Percentiles rank a stretch among this genome's conserved stretches.
These are phyloP conservation scores for Sungouiella blattae DNA, from an alignment of 805 yeast genomes.

Conservation along the genomic window DNA sequence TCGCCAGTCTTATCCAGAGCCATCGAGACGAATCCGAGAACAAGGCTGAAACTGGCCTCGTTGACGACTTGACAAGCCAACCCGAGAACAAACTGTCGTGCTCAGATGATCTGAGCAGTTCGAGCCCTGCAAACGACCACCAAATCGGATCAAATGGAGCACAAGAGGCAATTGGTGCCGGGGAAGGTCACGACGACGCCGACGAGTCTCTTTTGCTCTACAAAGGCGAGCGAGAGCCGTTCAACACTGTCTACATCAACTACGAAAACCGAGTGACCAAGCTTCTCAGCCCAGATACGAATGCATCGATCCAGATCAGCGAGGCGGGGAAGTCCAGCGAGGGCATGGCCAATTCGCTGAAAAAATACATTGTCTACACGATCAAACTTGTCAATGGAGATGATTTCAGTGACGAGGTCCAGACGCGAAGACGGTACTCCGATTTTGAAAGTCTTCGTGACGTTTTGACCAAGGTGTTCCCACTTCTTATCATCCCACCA, in stretches of 20 bases:
- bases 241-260: slow-evolving; percentile 28
- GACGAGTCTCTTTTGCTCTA: slow-evolving; percentile 30
- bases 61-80: not conserved
- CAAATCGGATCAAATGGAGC: too few species aligned
- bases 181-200: too few species aligned
- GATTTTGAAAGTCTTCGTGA: slow-evolving; percentile 86
- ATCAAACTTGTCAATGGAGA: slow-evolving; percentile 53
- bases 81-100: not conserved
- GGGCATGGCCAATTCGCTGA: slow-evolving; percentile 58
- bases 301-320: slow-evolving; percentile 44
- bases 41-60: not conserved
- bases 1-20: slow-evolving; percentile 22
- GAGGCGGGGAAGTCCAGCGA: slow-evolving; percentile 89
- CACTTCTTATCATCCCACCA: slow-evolving; percentile 85
- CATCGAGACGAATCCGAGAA: not conserved
- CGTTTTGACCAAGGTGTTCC: slow-evolving; percentile 66
- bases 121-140: slow-evolving; percentile 1
- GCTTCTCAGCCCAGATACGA: slow-evolving; percentile 27
- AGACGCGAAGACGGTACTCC: slow-evolving; percentile 81
- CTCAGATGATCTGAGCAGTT: not conserved
- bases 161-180: too few species aligned
- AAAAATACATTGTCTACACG: slow-evolving; percentile 74
- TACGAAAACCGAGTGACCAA: slow-evolving; percentile 35
- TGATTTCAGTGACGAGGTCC: slow-evolving; percentile 35
- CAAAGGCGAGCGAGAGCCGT: slow-evolving; percentile 15